Conservation (phyloP, 345 rosid genomes). For the Toxicodendron radicans region DNA sequence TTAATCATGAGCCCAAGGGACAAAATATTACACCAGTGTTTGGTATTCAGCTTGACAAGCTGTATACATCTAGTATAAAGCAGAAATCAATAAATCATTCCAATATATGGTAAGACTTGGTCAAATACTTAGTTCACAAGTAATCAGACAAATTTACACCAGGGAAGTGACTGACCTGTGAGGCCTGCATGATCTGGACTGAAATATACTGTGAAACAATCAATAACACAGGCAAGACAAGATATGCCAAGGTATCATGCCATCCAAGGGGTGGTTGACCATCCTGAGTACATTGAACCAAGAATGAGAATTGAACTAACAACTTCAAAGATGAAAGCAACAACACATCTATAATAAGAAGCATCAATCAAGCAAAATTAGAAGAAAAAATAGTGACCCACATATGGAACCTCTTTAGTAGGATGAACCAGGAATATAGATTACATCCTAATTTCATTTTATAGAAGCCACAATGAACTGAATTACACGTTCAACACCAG, state of each 20-base stretch:
- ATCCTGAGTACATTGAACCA: slow-evolving; percentile 48
- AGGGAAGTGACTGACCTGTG: slow-evolving; percentile 56
- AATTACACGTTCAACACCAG: background rate
- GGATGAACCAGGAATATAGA: background rate
- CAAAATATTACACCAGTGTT: background rate
- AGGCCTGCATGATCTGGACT: slow-evolving; percentile 83
- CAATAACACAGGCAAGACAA: slow-evolving; percentile 75
- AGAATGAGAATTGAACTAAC: slow-evolving; percentile 6
- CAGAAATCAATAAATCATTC: background rate
- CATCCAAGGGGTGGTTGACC: slow-evolving; percentile 99
- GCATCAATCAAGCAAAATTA: background rate
- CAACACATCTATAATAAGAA: background rate
- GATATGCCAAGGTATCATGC: slow-evolving; percentile 89
- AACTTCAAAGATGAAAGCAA: slow-evolving; percentile 1
- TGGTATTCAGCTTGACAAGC: background rate
- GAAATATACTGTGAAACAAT: slow-evolving; percentile 79
- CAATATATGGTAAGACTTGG: background rate
- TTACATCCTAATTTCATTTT: too few species aligned
- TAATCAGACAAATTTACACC: background rate
- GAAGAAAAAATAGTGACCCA: background rate
- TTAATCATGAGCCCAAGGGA: background rate
- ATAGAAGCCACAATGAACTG: background rate
- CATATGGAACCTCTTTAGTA: background rate
- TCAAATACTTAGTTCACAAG: background rate
- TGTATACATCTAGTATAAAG: background rate